Evolutionary conservation across 73 alveolate genomes (phyloP), one percentile per base, ranked within the genome.

Genomic region (Blepharisma stoltei): DNA sequence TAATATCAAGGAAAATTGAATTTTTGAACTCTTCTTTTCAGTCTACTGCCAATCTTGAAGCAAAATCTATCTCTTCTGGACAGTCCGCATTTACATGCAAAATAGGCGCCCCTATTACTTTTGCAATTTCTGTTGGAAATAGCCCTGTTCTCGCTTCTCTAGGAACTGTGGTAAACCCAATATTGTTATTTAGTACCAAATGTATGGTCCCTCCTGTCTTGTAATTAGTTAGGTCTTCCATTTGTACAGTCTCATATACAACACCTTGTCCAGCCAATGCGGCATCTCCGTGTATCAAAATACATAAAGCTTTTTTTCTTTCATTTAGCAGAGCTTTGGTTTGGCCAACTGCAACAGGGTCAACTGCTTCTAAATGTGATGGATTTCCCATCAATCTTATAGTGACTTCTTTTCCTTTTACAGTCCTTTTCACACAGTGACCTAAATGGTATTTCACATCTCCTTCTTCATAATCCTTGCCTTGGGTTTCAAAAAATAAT

Each of bases 201-300:
- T 92, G 98, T 7, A 89, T 78, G 8, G 92, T 80, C 20, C 98
- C 98, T 54, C 92, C 92, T 18, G 84, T 85, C 32, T 80, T 37
- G 86, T 82, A 92, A 55, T 90, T 87, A 14, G 23, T 60, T 7
- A 92, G 81, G 54, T 86, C 85, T 48, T 73, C 60, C 94, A 92
- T 87, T 82, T 92, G 90, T 49, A 86, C 75, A 4, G 93, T 78
- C 79, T 92, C 98, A 68, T 86, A 92, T 11, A 89, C 94, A 23
- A 92, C 91, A 6, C 98, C 98, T 86, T 92, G 83, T 6, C 98
- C 98, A 49, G 96, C 92, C 68, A 92, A 81, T 11, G 98, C 86
- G 8, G 96, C 95, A 71, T 92, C 98, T 77, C 98, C 98, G 67
- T 92, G 98, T 54, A 93, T 82, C 23, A 88, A 69, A 25, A 93